Base-by-base conservation (phyloP, 1,284 basidiomycete genomes). In the Moesziomyces antarcticus region DNA sequence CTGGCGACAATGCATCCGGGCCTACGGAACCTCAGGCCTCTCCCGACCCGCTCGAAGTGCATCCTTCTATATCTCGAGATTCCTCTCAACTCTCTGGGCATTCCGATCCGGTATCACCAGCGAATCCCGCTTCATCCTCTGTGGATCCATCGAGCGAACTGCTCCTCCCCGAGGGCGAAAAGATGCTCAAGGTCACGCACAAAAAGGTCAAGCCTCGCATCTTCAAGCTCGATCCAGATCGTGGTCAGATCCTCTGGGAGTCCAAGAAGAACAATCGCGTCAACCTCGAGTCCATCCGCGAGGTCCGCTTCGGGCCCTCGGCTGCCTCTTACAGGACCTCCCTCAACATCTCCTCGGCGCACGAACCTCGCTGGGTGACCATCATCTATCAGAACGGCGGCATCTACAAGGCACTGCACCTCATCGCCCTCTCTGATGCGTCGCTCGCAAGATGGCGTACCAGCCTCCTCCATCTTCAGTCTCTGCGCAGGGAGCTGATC, bases 401-500 rank as follows among this genome's bases (percentile, higher is more conserved):
- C 35, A 88, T 89, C 48, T 97, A 95, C 89, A 98, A 97, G 86
- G 92, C 93, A 0, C 88, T 97, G 14, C 94, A 98, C 81, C 88
- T 97, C 60, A 89, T 98, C 64, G 92, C 94, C 0, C 86, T 90
- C 1, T 90, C 91, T 0, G 85, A 86, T 50, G 90, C 92, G 24
- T 87, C 90, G 0, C 91, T 92, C 79, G 85, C 87, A 5, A 73
- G 86, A 7, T 88, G 87, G 87, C 81, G 86, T 24, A 67, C 76
- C 10, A 86, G 87, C 16, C 84, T 89, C 5, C 82, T 84, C 25
- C 78, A 78, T 9, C 81, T 88, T 13, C 84, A 86, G 6, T 56
- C 67, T 6, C 75, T 81, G 10, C 74, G 82, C 21, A 61, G 76
- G 27, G 77, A 77, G 46, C 64, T 82, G 3, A 48, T 75, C 1